Base-by-base conservation (phyloP, 495 filamentous ascomycete species). In the Hypoxylon fuscum region DNA sequence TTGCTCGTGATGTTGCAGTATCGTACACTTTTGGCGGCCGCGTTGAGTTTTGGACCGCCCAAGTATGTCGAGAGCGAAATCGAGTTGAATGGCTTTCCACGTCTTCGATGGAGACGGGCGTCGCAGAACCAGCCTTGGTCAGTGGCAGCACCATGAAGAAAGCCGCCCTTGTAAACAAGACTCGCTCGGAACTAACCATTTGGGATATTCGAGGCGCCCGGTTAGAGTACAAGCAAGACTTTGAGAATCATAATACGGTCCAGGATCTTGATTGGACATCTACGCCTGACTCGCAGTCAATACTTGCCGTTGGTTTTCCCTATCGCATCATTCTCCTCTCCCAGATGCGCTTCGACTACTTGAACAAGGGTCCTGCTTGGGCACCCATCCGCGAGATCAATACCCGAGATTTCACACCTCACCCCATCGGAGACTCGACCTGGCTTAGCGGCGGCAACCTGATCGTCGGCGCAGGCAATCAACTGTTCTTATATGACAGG, bases 261-360 rank as follows among this genome's bases (percentile, higher is more conserved):
- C 82, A 86, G 60, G 94, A 97, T 68, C 82, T 97, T 6, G 93
- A 97, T 68, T 98, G 94, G 94, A 94, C 93, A 1, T 93, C 90
- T 6, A 97, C 94, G 0, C 92, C 94, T 0, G 92, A 96, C 65
- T 86, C 84, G 62, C 94, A 97, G 70, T 94, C 91, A 2, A 91
- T 98, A 55, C 83, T 98, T 10, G 91, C 94, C 6, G 91, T 97
- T 31, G 93, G 94, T 4, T 97, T 97, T 69, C 87, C 88, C 10
- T 90, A 94, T 62, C 85, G 89, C 49, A 89, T 98, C 17, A 70
- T 95, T 22, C 79, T 98, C 2, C 80, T 96, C n/a, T 88, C 90
- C 18, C 93, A 98, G 72, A 88, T 96, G 76, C 89, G 94, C 18
- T 98, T 94, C 68, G 94, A 98, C 71, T 97, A 98, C 68, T 76